A percentile compares a stretch with the other conserved stretches of the same genome.
phyloP scores from a whole-genome alignment of 352 stramenopile species.

The Plasmopara muralis region DNA sequence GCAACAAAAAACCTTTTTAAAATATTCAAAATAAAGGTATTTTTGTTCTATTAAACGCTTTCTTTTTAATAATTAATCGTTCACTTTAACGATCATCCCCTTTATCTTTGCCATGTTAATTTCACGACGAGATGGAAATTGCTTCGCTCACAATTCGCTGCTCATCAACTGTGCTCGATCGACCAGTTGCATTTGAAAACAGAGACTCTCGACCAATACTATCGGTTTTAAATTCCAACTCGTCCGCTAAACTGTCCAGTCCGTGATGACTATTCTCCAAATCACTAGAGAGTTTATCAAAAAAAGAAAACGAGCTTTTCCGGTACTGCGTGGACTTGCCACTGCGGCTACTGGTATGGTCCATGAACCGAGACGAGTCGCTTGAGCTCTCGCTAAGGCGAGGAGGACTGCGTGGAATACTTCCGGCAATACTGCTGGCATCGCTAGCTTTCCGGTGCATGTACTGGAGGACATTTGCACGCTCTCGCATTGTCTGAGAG shows the following conservation, averaged over 20 bases:
- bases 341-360: conserved; percentile 46
- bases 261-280: conserved; percentile 50
- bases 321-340: conserved; percentile 35
- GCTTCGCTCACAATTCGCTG: conserved; percentile 15
- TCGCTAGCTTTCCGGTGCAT: conserved; percentile 82
- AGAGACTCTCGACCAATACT: conserved; percentile 20
- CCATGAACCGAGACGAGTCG: conserved; percentile 48
- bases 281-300: conserved; percentile 79
- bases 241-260: conserved; percentile 39
- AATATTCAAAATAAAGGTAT: conserved; percentile 13
- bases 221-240: conserved; percentile 26
- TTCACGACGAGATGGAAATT: conserved; percentile 25
- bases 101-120: conserved; percentile 8
- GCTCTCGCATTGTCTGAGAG: conserved; percentile 70
- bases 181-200: conserved; percentile 20
- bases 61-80: too few relatives aligned
- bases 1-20: conserved; percentile 6
- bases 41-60: conserved; percentile 22
- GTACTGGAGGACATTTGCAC: conserved; percentile 81
- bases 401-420: conserved; percentile 46
- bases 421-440: conserved; percentile 62
- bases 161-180: conserved; percentile 25
- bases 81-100: neutral
- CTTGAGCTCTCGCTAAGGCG: conserved; percentile 66
- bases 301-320: conserved; percentile 84